A percentile compares a stretch with the other conserved stretches of the same genome.
Conservation (phyloP, 2,329 filamentous ascomycete genomes). For the Herpotrichia juniperi region DNA sequence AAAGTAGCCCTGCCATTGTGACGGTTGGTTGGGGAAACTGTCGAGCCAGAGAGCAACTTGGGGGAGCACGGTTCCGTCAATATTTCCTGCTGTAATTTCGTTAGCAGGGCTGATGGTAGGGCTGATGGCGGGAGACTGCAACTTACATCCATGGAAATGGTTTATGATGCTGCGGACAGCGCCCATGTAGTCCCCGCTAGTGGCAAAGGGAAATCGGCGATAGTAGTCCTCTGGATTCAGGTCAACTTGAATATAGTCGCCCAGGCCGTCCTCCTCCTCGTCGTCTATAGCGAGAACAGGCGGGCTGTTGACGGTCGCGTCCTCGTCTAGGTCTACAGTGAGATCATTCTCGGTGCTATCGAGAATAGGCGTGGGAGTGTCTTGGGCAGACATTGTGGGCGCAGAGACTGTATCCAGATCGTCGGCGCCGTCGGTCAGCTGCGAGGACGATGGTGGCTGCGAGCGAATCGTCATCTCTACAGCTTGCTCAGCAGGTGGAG, state of each 20-base stretch:
- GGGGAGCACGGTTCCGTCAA: constrained; percentile 33
- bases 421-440: constrained; percentile 21
- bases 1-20: constrained; percentile 29
- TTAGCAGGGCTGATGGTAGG: constrained; percentile 19
- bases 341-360: constrained; percentile 17
- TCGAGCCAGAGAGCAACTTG: constrained; percentile 34
- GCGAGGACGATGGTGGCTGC: constrained; percentile 35
- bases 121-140: neutral
- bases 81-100: constrained; percentile 12
- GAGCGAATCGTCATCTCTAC: constrained; percentile 49
- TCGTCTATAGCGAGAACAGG: constrained; percentile 47
- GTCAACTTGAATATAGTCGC: constrained; percentile 26
- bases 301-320: constrained; percentile 28
- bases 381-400: constrained; percentile 11
- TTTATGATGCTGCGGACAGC: constrained; percentile 29
- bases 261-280: constrained; percentile 31
- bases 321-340: constrained; percentile 3
- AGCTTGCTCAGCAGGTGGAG: constrained; percentile 28
- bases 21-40: constrained; percentile 27
- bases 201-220: constrained; percentile 35
- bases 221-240: constrained; percentile 37
- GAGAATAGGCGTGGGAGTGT: constrained; percentile 21
- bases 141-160: constrained; percentile 35
- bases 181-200: constrained; percentile 17
- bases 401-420: constrained; percentile 8